Percentiles rank a stretch among this genome's conserved stretches.
These are phyloP conservation scores for Prototheca cutis DNA, from an alignment of 163 green algal species.

Conservation along the genomic window DNA sequence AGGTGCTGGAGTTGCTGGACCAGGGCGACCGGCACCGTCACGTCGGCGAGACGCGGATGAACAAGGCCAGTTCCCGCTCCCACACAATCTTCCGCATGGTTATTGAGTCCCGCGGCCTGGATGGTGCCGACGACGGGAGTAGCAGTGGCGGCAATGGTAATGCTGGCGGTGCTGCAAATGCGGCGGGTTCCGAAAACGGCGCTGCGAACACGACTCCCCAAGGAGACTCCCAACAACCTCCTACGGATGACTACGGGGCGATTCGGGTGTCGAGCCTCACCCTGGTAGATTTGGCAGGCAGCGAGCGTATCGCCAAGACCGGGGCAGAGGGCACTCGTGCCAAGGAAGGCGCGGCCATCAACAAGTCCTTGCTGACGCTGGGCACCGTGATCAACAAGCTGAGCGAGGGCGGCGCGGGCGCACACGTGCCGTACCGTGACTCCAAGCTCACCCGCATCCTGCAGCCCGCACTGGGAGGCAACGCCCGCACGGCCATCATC, in stretches of 20 bases:
- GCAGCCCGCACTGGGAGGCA: slow-evolving; percentile 86
- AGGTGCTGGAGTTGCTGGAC: slow-evolving; percentile 68
- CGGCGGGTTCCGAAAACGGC: no score
- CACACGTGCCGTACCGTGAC: slow-evolving; percentile 91
- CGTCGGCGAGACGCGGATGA: slow-evolving; percentile 95
- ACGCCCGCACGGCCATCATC: slow-evolving; percentile 90
- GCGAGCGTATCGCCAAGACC: slow-evolving; percentile 80
- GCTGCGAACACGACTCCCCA: no score
- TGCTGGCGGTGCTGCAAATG: no score
- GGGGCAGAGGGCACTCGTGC: slow-evolving; percentile 84
- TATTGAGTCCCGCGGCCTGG: slow-evolving; percentile 20
- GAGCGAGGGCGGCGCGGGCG: slow-evolving; percentile 49
- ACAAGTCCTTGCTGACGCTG: slow-evolving; percentile 90
- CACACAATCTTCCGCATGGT: slow-evolving; percentile 98
- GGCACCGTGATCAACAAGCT: slow-evolving; percentile 98
- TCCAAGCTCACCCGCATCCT: slow-evolving; percentile 94
- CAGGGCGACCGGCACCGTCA: slow-evolving; percentile 68
- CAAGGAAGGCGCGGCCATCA: slow-evolving; percentile 95
- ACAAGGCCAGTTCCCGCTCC: slow-evolving; percentile 73
- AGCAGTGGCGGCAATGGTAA: no score
- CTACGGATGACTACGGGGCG: slow-evolving; percentile 44
- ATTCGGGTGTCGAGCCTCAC: slow-evolving; percentile 85
- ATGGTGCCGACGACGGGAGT: slow-evolving; percentile 8
- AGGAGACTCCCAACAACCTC: no score
- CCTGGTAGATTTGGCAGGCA: slow-evolving; percentile 90